Evolutionary conservation across 148 eudicot species (phyloP).

Genomic region (Vaccinium myrtillus): DNA sequence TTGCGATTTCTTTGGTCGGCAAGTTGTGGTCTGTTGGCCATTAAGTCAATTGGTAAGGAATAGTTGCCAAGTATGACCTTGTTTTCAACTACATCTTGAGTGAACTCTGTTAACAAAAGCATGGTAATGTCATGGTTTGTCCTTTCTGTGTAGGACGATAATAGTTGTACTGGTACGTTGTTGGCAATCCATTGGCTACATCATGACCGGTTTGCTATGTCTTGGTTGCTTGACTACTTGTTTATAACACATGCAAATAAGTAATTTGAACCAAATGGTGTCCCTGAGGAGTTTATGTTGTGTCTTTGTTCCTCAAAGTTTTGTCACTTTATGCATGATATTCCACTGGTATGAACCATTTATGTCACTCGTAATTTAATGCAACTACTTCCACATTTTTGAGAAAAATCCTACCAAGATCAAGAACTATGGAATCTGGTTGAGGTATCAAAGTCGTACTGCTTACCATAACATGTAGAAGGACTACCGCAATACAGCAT

Average conservation of each 20-base stretch:
- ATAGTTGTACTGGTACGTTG: not conserved
- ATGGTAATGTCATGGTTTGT: not conserved
- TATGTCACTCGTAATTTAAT: not conserved
- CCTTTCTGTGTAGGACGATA: too few relatives aligned
- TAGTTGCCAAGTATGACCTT: too few relatives aligned
- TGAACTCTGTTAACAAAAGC: not conserved
- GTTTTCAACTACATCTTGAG: too few relatives aligned
- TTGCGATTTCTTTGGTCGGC: not conserved
- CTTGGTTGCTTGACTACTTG: too few relatives aligned
- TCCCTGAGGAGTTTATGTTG: not conserved
- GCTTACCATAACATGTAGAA: conserved; percentile 96
- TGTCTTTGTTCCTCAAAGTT: not conserved
- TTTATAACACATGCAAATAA: not conserved
- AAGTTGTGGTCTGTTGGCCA: not conserved
- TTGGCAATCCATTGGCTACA: not conserved
- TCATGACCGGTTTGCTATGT: too few relatives aligned
- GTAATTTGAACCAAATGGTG: not conserved
- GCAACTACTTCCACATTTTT: conserved; percentile 46
- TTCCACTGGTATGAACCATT: not conserved
- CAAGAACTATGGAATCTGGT: conserved; percentile 90
- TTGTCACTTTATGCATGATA: not conserved
- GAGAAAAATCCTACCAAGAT: conserved; percentile 77
- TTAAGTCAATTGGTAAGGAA: too few relatives aligned
- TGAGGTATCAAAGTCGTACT: conserved; percentile 75
- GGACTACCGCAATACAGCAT: conserved; percentile 84